phyloP scores from a whole-genome alignment of 106 monocot species.

The Allium sativum region DNA sequence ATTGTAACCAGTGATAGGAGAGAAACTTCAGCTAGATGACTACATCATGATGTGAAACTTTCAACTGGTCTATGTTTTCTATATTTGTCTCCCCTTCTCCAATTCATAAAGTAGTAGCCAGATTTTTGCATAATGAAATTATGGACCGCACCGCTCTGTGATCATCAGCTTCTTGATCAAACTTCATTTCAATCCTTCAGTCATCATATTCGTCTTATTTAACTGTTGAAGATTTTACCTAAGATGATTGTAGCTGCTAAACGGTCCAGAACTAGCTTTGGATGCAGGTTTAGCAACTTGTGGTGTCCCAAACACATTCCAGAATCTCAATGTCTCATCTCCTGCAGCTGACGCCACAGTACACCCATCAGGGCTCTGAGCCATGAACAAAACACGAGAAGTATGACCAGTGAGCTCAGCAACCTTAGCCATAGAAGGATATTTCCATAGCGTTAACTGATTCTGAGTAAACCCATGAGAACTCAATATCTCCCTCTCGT shows the following conservation, averaged over 20 bases:
- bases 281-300: conserved; percentile 17
- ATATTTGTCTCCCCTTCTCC: too few relatives aligned
- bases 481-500: conserved; percentile 55
- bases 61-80: too few relatives aligned
- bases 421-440: conserved; percentile 22
- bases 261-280: conserved; percentile 11
- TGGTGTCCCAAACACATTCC: conserved; percentile 28
- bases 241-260: conserved; percentile 23
- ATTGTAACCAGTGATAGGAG: too few relatives aligned
- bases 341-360: conserved; percentile 32
- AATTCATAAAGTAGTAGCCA: too few relatives aligned
- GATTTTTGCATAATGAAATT: too few relatives aligned
- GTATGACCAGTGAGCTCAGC: conserved; percentile 23
- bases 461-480: conserved; percentile 51
- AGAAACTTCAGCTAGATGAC: too few relatives aligned
- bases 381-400: conserved; percentile 19
- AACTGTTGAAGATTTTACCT: neutral
- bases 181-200: neutral
- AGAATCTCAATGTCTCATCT: conserved; percentile 34
- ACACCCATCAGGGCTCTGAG: conserved; percentile 42
- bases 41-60: too few relatives aligned
- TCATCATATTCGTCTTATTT: neutral
- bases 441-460: conserved; percentile 19
- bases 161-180: too few relatives aligned
- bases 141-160: too few relatives aligned